Conservation (phyloP, 2,329 filamentous ascomycete genomes). For the Colletotrichum higginsianum region DNA sequence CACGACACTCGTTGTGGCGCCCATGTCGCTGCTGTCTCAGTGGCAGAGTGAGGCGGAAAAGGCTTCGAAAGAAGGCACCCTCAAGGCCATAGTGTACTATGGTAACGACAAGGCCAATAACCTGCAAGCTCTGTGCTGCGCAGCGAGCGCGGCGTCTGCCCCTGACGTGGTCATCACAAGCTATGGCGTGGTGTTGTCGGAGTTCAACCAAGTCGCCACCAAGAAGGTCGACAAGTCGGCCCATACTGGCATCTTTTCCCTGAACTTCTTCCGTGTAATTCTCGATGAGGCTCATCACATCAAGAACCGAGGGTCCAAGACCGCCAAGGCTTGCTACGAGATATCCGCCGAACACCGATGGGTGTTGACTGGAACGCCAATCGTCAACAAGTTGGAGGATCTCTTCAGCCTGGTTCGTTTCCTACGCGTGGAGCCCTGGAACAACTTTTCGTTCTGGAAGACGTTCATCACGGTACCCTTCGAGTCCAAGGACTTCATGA, state of each 20-base stretch:
- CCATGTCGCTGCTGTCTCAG: conserved; percentile 95
- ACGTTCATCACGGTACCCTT: conserved; percentile 99
- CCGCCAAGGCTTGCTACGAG: conserved; percentile 94
- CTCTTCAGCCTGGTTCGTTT: conserved; percentile 94
- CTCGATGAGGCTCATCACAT: conserved; percentile 96
- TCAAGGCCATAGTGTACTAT: conserved; percentile 93
- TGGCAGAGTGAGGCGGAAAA: conserved; percentile 97
- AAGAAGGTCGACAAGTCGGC: conserved; percentile 75
- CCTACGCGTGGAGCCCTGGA: conserved; percentile 95
- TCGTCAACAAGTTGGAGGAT: conserved; percentile 96
- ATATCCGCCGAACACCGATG: conserved; percentile 88
- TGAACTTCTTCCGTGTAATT: conserved; percentile 95
- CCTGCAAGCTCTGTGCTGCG: conserved; percentile 83
- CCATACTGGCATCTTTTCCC: conserved; percentile 85
- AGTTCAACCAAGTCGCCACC: conserved; percentile 83
- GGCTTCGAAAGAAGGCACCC: conserved; percentile 85
- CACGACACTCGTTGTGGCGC: conserved; percentile 95
- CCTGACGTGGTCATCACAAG: conserved; percentile 95
- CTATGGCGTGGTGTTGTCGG: conserved; percentile 92
- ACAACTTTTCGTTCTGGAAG: conserved; percentile 99
- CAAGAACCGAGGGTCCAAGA: conserved; percentile 92
- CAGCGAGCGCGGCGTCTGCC: conserved; percentile 79
- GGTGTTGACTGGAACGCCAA: conserved; percentile 95
- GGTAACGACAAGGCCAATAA: conserved; percentile 87
- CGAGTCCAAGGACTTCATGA: conserved; percentile 93